Evolutionary conservation across 2,329 filamentous ascomycete genomes (phyloP).

Genomic region (Zarea fungicola): DNA sequence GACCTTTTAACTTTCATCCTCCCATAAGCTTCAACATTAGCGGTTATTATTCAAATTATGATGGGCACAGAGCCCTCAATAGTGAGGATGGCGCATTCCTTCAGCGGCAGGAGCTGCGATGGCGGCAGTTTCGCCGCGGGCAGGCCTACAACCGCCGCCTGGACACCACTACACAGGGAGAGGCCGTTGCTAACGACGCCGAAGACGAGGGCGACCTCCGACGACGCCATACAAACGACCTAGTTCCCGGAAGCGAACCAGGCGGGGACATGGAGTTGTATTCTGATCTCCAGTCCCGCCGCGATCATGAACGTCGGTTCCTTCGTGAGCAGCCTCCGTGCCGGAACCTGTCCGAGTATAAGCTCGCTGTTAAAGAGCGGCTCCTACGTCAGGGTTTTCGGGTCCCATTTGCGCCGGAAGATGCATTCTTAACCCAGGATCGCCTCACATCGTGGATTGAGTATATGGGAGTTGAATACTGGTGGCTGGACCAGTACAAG

Average conservation of each 20-base stretch:
- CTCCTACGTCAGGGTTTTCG: not conserved
- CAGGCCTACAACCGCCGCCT: not conserved
- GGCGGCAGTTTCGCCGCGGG: not conserved
- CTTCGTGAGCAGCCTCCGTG: too few species aligned
- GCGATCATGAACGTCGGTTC: too few species aligned
- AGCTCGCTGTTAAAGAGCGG: too few species aligned
- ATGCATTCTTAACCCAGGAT: slow-evolving; percentile 17
- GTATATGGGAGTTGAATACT: slow-evolving; percentile 23
- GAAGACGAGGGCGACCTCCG: not conserved
- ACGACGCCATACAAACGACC: too few species aligned
- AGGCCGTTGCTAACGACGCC: slow-evolving; percentile 66
- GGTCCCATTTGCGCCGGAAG: not conserved
- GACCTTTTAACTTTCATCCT: not conserved
- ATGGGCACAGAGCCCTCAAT: not conserved
- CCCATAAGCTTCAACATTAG: not conserved
- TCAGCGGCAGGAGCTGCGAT: slow-evolving; percentile 1
- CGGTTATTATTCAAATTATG: too few species aligned
- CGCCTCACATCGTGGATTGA: slow-evolving; percentile 30
- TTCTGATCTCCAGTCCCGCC: too few species aligned
- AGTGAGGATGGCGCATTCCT: slow-evolving; percentile 2
- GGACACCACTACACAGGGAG: slow-evolving; percentile 72
- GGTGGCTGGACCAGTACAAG: slow-evolving; percentile 14
- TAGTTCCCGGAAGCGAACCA: too few species aligned
- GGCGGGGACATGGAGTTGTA: too few species aligned
- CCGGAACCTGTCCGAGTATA: too few species aligned